Base-by-base conservation (phyloP, 495 filamentous ascomycete genomes). In the Neurospora africana region DNA sequence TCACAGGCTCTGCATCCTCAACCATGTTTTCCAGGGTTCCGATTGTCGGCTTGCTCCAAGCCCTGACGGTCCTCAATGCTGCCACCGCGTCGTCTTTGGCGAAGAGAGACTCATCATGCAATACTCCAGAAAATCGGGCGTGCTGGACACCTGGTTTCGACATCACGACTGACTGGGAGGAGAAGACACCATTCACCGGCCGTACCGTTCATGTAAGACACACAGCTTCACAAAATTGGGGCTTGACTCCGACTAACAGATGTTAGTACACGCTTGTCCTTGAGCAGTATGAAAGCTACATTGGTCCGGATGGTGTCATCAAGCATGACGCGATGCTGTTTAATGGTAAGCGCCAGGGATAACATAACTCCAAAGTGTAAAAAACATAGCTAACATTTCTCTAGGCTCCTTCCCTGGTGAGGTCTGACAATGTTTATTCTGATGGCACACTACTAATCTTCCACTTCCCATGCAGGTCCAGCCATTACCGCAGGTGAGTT, bases 321-420 rank as follows among this genome's bases (percentile, higher is more conserved):
- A 71, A 71, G 70, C 44, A 68, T 68, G 39, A 65, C 13, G 70
- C 70, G 15, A 71, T 71, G 70, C 36, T 71, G 37, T 65, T 71
- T 58, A 71, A 71, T 23, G 23, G 53, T 61, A 30, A 61, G 53
- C 27, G 27, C 15, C 27, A 33, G 27, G 15, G 5, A 17, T 3
- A 30, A 33, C 21, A 1, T 30, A 4, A 30, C 13, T 33, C 2
- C 23, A 33, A 61, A 9, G 13, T 15, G 23, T 19, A 13, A 33
- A 61, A 61, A 53, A 17, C 27, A 30, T 27, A 61, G 15, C 27
- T 61, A 61, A 61, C 27, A 33, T 33, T 17, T 61, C 27, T 61
- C 13, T 61, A 61, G 53, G 53, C 53, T 61, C 53, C 53, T 61
- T 30, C 53, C 53, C 53, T 61, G 53, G 53, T 61, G 27, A 61